Percentiles rank a stretch among this genome's conserved stretches.
Conservation (phyloP, 2,329 filamentous ascomycete species). For the Grosmannia clavigera region DNA sequence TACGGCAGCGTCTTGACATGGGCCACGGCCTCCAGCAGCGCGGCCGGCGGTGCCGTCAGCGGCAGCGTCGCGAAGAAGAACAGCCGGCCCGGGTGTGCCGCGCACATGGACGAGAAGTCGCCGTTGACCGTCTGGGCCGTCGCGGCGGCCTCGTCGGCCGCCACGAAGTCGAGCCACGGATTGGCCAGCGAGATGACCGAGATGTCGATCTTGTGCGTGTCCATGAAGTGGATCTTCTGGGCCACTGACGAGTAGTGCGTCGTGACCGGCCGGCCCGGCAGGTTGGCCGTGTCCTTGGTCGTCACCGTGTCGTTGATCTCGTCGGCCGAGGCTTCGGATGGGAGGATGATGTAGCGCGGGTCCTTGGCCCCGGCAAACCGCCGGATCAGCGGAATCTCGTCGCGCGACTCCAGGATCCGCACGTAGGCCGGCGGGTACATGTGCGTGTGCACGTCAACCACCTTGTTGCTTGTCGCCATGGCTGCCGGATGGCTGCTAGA, state of each 20-base stretch:
- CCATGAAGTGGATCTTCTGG: constrained; percentile 80
- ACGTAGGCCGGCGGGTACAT: constrained; percentile 57
- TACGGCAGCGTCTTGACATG: constrained; percentile 49
- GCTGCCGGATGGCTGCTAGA: not conserved
- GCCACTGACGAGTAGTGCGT: constrained; percentile 69
- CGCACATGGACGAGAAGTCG: constrained; percentile 64
- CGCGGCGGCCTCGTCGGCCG: constrained; percentile 43
- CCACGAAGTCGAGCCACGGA: constrained; percentile 83
- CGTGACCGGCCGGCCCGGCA: constrained; percentile 71
- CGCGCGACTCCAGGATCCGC: constrained; percentile 43
- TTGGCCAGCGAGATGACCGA: constrained; percentile 85
- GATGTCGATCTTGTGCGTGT: constrained; percentile 65
- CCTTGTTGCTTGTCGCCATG: constrained; percentile 15
- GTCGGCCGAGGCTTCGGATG: constrained; percentile 17
- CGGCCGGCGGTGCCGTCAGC: constrained; percentile 51
- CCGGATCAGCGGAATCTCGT: constrained; percentile 58
- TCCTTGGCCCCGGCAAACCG: constrained; percentile 40
- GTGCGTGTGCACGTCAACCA: constrained; percentile 59
- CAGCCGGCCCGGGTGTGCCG: constrained; percentile 49
- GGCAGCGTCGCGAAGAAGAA: constrained; percentile 79
- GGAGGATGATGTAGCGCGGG: constrained; percentile 55
- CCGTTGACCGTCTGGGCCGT: constrained; percentile 62
- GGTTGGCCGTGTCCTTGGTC: constrained; percentile 13
- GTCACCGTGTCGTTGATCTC: constrained; percentile 38
- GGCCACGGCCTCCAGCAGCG: constrained; percentile 52